Conservation (phyloP, 768 basidiomycete genomes). For the Xerocomus potaroensis region DNA sequence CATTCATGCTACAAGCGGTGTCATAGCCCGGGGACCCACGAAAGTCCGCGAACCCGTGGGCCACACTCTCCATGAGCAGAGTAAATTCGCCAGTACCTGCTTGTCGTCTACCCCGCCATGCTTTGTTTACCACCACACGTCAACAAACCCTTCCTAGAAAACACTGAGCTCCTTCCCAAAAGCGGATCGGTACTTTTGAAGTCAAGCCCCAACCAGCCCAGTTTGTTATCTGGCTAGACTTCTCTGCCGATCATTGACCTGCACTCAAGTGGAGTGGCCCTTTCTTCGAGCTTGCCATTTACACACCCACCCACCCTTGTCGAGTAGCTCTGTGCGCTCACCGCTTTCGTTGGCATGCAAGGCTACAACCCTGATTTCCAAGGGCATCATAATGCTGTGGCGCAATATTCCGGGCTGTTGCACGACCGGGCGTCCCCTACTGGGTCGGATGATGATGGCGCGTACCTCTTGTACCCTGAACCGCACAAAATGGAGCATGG, state of each 20-base stretch:
- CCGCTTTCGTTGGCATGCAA: constrained; percentile 25
- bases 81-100: constrained; percentile 25
- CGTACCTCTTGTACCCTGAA: constrained; percentile 28
- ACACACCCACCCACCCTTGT: constrained; percentile 1
- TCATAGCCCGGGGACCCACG: constrained; percentile 23
- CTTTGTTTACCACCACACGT: constrained; percentile 26
- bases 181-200: constrained; percentile 14
- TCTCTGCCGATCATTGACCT: constrained; percentile 27
- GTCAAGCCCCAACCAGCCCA: constrained; percentile 17
- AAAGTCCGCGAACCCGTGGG: constrained; percentile 33
- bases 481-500: constrained; percentile 42
- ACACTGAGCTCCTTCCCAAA: constrained; percentile 17
- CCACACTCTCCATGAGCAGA: constrained; percentile 31
- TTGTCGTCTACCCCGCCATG: constrained; percentile 31
- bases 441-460: constrained; percentile 52
- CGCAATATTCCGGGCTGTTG: constrained; percentile 28
- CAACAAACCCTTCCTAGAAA: constrained; percentile 27
- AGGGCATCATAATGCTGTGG: constrained; percentile 22
- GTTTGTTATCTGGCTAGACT: constrained; percentile 26
- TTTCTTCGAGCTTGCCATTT: constrained; percentile 5
- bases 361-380: constrained; percentile 19
- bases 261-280: constrained; percentile 10
- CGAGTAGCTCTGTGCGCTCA: constrained; percentile 4
- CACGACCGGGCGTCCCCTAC: constrained; percentile 50
- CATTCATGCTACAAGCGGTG: constrained; percentile 28